Base-by-base conservation (phyloP, 148 eudicot species). In the Rhododendron henanense region DNA sequence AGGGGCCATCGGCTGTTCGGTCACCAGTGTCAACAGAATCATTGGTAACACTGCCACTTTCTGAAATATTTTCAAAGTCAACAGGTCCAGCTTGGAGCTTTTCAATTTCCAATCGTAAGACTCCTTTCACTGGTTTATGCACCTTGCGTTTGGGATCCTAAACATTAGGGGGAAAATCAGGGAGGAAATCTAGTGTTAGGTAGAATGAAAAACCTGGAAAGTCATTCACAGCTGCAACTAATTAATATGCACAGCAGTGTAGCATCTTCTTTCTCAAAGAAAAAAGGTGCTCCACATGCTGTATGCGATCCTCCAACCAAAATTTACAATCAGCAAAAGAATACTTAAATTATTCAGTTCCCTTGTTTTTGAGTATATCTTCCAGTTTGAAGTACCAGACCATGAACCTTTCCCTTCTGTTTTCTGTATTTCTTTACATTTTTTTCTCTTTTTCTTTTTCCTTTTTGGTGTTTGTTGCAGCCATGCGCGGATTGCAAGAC, bases 71-170 rank as follows among this genome's bases (percentile, higher is more conserved):
- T 86, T 94, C 99, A 50, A 90, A 89, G 67, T 97, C 98, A 84
- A 89, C 85, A 84, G 86, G 87, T 85, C 91, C 95, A 90, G 96
- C 92, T 89, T 92, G 99, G 55, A 97, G 93, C 90, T 94, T 97
- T 87, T 97, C 99, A 88, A 97, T 97, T 89, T 97, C 99, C 92
- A 97, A 84, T 88, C 90, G 91, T 89, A 97, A 86, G 87, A 93
- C 92, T 86, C 99, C 98, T 89, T 94, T 95, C 87, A 97, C 99
- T 51, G 99, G 99, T 88, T 97, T 97, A 84, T 97, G 99, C 85
- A 94, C 90, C 92, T 97, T 97, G 79, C 97, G 93, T 90, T 97
- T 97, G 71, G 99, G 99, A 91, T 97, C 99, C 99, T 97, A 45
- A 78, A 76, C 78, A 85, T 77, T 65, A 3, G 78, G 69, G 69